Percentiles rank a stretch among this genome's conserved stretches.
phyloP scores from a whole-genome alignment of 164 flowering plant genomes.

The Macadamia integrifolia region DNA sequence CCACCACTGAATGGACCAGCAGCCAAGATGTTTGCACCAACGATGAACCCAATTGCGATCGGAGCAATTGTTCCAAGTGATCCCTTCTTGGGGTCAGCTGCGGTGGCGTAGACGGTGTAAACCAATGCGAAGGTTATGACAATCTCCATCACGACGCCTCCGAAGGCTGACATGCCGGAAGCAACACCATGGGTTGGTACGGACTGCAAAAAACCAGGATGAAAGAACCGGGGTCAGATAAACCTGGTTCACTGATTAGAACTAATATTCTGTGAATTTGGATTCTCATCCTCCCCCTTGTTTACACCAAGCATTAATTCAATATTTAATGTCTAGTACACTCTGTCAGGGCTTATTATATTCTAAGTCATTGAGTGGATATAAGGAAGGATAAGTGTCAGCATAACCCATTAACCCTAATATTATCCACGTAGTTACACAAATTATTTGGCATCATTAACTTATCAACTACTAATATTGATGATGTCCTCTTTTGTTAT shows the following conservation, averaged over 20 bases:
- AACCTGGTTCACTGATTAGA: not conserved
- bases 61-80: slow-evolving; percentile 58
- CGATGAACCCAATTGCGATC: slow-evolving; percentile 71
- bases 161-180: slow-evolving; percentile 28
- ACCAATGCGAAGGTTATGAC: slow-evolving; percentile 61
- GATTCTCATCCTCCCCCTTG: too few species aligned
- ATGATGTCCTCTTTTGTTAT: too few species aligned
- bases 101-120: slow-evolving; percentile 75
- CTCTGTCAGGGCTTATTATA: too few species aligned
- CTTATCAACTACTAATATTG: too few species aligned
- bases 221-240: not conserved
- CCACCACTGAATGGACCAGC: slow-evolving; percentile 76
- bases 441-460: too few species aligned
- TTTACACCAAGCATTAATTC: too few species aligned
- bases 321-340: too few species aligned
- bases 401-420: too few species aligned
- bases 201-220: slow-evolving; percentile 24
- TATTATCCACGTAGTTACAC: too few species aligned
- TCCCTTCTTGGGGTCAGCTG: slow-evolving; percentile 71
- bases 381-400: too few species aligned
- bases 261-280: too few species aligned
- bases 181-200: slow-evolving; percentile 48
- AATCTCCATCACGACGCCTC: slow-evolving; percentile 54
- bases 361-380: too few species aligned
- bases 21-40: slow-evolving; percentile 68